Base-by-base conservation (phyloP, 2,329 filamentous ascomycete species). In the Epichloe bromicola region DNA sequence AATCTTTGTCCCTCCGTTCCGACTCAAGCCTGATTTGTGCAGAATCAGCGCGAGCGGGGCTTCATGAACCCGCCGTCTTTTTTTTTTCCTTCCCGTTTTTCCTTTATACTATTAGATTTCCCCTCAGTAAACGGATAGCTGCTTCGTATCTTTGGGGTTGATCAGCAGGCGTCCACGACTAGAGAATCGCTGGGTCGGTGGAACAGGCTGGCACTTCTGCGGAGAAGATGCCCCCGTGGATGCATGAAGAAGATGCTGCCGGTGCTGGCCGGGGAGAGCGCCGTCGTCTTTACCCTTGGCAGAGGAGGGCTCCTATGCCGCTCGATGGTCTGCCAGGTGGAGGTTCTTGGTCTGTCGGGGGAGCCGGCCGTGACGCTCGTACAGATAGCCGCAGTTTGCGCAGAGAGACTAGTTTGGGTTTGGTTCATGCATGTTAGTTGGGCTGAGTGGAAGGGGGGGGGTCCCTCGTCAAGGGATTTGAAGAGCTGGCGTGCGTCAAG, bases 321-420 rank as follows among this genome's bases (percentile, higher is more conserved):
- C 49, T n/a, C 56, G 51, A 5, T 38, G 46, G 40, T 58, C 55
- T 39, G 63, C 56, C 49, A 65, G 52, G 58, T 71, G 64, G 47
- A 70, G 59, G 54, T 70, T 70, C 61, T 67, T 67, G 42, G 63
- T 70, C 55, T 70, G 69, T 23, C 68, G 66, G 91, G 91, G 90
- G 0, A 95, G 75, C 57, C 83, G 83, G 67, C 87, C 85, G 67
- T 94, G 87, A 50, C 88, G 83, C 68, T 96, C 91, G 65, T 86
- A 96, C 19, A 91, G 70, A 59, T 90, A 83, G 51, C 89, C 91
- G 65, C 91, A 97, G 65, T 95, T 96, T 68, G 90, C 86, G 71
- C 91, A 97, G 4, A 97, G 79, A 33, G 87, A 85, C 86, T 90
- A 58, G 33, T 7, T 26, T 5, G 2, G 2, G 23, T 6, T 26